A percentile compares a stretch with the other conserved stretches of the same genome.
These are phyloP conservation scores for Toxicodendron radicans DNA, from an alignment of 345 rosid genomes.

Conservation along the genomic window DNA sequence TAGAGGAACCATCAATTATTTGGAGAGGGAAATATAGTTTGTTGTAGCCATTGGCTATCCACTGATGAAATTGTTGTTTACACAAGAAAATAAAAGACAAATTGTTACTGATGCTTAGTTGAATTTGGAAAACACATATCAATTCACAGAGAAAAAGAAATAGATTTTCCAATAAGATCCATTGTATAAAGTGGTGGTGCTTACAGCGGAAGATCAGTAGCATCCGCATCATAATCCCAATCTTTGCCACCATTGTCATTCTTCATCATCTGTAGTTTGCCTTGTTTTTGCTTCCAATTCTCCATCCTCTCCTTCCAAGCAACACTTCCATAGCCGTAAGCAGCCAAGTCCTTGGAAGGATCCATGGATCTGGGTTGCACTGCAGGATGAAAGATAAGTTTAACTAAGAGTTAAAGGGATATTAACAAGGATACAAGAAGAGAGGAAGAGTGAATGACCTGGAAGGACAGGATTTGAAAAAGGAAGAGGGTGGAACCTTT, in stretches of 20 bases:
- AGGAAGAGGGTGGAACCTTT: constrained; percentile 36
- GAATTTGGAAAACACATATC: not conserved
- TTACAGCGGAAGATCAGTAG: constrained; percentile 48
- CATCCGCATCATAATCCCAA: constrained; percentile 38
- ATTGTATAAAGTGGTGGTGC: constrained; percentile 9
- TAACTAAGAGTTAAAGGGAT: not conserved
- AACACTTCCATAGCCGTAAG: constrained; percentile 54
- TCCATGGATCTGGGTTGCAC: constrained; percentile 49
- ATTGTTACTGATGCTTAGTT: not conserved
- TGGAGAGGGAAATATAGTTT: not conserved
- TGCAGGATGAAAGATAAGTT: constrained; percentile 8
- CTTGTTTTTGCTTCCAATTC: constrained; percentile 40
- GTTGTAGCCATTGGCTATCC: not conserved
- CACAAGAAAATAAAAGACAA: not conserved
- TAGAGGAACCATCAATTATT: not conserved
- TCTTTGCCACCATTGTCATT: constrained; percentile 32
- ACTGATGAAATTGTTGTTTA: not conserved
- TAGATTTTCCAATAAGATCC: not conserved
- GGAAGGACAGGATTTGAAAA: constrained; percentile 28
- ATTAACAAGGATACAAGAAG: not conserved
- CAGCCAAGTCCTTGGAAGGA: constrained; percentile 58
- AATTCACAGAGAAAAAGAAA: not conserved
- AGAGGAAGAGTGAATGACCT: constrained; percentile 14
- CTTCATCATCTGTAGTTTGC: constrained; percentile 30
- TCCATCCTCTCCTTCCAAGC: constrained; percentile 65